phyloP scores from a whole-genome alignment of 2,329 filamentous ascomycete genomes.

The Penicillium sp. region DNA sequence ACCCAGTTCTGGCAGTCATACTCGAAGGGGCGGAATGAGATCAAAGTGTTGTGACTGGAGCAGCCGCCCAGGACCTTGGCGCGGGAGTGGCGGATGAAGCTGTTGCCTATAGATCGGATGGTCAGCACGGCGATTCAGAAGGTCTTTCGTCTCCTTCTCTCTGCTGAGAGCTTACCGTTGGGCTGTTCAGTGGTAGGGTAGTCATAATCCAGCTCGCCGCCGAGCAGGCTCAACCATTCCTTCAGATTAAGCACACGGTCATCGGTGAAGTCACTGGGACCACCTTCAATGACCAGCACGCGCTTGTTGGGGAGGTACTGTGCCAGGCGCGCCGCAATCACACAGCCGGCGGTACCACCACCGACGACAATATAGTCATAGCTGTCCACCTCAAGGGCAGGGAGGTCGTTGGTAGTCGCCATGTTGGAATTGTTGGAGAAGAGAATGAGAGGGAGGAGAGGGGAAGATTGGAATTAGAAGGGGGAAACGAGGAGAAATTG shows the following conservation, averaged over 20 bases:
- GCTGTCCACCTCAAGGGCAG: slow-evolving; percentile 66
- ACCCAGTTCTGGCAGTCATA: slow-evolving; percentile 89
- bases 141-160: too few species aligned
- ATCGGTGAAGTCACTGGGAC: slow-evolving; percentile 87
- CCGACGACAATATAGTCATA: slow-evolving; percentile 88
- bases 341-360: slow-evolving; percentile 85
- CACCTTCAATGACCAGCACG: slow-evolving; percentile 83
- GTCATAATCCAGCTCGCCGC: slow-evolving; percentile 88
- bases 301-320: slow-evolving; percentile 83
- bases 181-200: slow-evolving; percentile 90
- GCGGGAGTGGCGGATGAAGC: slow-evolving; percentile 86
- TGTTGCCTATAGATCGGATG: slow-evolving; percentile 69
- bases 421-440: slow-evolving; percentile 49
- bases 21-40: slow-evolving; percentile 89
- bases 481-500: slow-evolving; percentile 9
- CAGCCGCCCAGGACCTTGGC: slow-evolving; percentile 92
- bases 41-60: slow-evolving; percentile 92
- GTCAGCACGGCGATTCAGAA: slow-evolving; percentile 9
- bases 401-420: slow-evolving; percentile 70
- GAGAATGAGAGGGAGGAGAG: slow-evolving; percentile 14
- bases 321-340: slow-evolving; percentile 78
- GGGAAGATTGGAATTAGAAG: background rate
- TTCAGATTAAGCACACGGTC: slow-evolving; percentile 85
- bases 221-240: slow-evolving; percentile 83
- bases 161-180: slow-evolving; percentile 60